These are phyloP conservation scores for Mycosphaerella arachidis DNA, from an alignment of 2,329 filamentous ascomycete genomes.

Conservation along the genomic window DNA sequence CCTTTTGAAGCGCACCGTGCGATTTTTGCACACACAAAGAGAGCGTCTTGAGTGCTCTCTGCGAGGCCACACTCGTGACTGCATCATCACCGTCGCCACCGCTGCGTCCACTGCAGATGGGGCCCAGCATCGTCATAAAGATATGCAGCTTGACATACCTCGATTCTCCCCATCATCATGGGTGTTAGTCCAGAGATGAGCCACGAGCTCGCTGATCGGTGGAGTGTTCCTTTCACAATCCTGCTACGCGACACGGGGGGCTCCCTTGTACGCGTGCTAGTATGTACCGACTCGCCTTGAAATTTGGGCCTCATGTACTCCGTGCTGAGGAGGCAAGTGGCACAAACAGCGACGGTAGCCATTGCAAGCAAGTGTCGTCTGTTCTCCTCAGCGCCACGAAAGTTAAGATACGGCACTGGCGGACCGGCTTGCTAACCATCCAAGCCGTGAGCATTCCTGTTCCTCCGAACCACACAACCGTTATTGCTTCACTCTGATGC, in stretches of 20 bases:
- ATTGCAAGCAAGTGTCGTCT: not conserved
- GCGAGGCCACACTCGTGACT: not conserved
- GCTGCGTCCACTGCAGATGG: not conserved
- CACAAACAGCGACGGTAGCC: not conserved
- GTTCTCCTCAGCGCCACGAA: not conserved
- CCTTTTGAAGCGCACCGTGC: not conserved
- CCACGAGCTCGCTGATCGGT: not conserved
- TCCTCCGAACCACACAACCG: not conserved
- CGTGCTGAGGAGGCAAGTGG: not conserved
- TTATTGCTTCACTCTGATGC: not conserved
- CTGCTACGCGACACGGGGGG: not conserved
- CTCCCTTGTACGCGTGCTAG: not conserved
- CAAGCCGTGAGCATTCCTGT: not conserved
- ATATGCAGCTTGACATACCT: not conserved
- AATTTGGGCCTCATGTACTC: not conserved
- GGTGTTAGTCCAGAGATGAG: not conserved
- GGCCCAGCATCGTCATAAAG: not conserved
- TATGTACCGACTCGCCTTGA: not conserved
- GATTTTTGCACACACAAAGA: too few relatives aligned
- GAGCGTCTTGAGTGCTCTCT: too few relatives aligned
- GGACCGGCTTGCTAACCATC: not conserved
- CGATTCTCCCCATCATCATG: not conserved
- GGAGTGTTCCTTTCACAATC: not conserved
- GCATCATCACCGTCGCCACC: not conserved
- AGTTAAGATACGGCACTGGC: not conserved